These are phyloP conservation scores for Fusarium lateritium DNA, from an alignment of 2,329 filamentous ascomycete genomes.

Conservation along the genomic window DNA sequence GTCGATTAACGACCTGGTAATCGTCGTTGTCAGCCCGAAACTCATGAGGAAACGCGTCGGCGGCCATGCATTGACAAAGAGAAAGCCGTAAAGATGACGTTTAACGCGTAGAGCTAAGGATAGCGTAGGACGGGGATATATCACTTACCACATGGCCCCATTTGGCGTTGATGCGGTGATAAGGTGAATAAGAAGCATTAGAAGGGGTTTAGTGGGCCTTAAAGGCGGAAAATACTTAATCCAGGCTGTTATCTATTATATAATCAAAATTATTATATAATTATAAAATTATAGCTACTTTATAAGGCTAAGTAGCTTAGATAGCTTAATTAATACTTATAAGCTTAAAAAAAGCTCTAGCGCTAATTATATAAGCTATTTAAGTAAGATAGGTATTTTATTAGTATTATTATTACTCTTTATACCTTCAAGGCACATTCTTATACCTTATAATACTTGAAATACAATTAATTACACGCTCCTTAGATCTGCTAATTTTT, in stretches of 20 bases:
- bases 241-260: not conserved
- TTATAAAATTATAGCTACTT: not conserved
- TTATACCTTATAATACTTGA: too few species aligned
- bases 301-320: not conserved
- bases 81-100: conserved; percentile 7
- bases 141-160: conserved; percentile 44
- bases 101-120: conserved; percentile 14
- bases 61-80: not conserved
- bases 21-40: conserved; percentile 47
- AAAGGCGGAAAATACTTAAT: conserved; percentile 26
- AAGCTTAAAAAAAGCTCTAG: not conserved
- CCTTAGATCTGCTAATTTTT: too few species aligned
- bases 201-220: conserved; percentile 13
- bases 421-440: too few species aligned
- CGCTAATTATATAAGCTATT: not conserved
- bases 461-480: too few species aligned
- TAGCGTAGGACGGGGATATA: conserved; percentile 11
- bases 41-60: conserved; percentile 43
- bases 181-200: conserved; percentile 18
- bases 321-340: not conserved
- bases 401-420: too few species aligned
- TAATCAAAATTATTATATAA: not conserved
- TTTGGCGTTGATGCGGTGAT: conserved; percentile 30
- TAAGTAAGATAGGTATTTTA: not conserved
- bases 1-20: conserved; percentile 51